A percentile compares a stretch with the other conserved stretches of the same genome.
phyloP scores from a whole-genome alignment of 2,329 filamentous ascomycete species.

The Fusarium verrucosum region DNA sequence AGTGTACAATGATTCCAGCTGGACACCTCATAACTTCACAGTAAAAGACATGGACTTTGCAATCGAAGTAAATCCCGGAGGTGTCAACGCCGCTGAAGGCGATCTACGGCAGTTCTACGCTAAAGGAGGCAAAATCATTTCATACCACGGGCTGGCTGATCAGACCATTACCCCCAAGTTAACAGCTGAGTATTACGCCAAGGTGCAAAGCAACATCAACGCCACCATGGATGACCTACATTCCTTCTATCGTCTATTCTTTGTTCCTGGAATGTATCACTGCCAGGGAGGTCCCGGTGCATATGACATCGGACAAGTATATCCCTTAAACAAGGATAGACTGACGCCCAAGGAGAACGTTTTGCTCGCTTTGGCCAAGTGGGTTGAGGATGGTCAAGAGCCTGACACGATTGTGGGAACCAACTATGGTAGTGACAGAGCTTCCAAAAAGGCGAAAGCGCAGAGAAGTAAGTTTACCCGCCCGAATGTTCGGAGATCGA shows the following conservation, averaged over 20 bases:
- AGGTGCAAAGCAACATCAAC: conserved; percentile 4
- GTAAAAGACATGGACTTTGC: conserved; percentile 9
- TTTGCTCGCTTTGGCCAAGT: not conserved
- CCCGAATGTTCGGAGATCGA: accelerated
- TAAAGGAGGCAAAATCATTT: conserved; percentile 9
- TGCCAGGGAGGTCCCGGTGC: not conserved
- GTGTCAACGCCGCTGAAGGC: conserved; percentile 3
- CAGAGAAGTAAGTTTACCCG: not conserved
- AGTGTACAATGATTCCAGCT: conserved; percentile 6
- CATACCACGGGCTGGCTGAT: conserved; percentile 10
- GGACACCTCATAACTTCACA: conserved; percentile 12
- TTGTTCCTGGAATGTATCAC: conserved; percentile 15
- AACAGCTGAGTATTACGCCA: conserved; percentile 1
- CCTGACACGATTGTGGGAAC: not conserved
- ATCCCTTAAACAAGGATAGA: not conserved
- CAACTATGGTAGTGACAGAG: not conserved
- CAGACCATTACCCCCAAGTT: conserved; percentile 9
- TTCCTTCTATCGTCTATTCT: conserved; percentile 7
- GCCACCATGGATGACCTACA: not conserved
- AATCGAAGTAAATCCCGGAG: not conserved
- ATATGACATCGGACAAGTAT: conserved; percentile 2
- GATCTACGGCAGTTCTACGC: not conserved
- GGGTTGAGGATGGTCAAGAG: not conserved
- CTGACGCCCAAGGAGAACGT: not conserved
- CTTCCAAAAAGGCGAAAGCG: not conserved